Evolutionary conservation across 768 basidiomycete species (phyloP), one percentile per base, ranked within the genome.

Genomic region (Lactarius psammicola): DNA sequence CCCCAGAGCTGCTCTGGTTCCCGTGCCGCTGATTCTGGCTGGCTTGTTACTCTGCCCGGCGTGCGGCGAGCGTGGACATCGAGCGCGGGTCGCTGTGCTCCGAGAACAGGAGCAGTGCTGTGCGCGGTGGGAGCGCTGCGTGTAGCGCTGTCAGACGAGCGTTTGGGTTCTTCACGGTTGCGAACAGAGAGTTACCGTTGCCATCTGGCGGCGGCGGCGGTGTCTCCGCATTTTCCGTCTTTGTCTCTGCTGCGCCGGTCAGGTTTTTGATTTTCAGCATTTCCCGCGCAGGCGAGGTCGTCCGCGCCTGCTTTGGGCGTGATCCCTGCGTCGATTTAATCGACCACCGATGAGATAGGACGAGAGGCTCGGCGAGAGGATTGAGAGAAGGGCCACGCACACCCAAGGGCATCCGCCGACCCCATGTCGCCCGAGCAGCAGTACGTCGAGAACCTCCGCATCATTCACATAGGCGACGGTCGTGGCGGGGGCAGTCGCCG

Each of bases 41-140:
- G 28, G 59, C 44, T 34, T 57, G 55, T 23, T 51, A 61, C 61
- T 59, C 23, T 26, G 60, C 61, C 11, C 56, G 56, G 9, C 49
- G 26, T 0, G 26, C 23, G 8, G 60, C 38, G n/a, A 98, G 77
- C 30, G 80, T 75, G 3, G 88, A 80, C 92, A 96, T 94, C 6
- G 75, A 78, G 0, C 92, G 85, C 0, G 95, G 95, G 74, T 97
- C 92, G 0, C 87, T 87, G 72, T 97, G 93, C 1, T 95, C 94
- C 0, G 89, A 92, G 73, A 97, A 87, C 44, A 98, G 79, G 60
- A 98, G 77, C 30, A 98, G 75, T 0, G 94, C 94, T 0, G 94
- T 93, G 26, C 88, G 85, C 2, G 87, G 74, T 0, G 94, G 94
- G 0, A 98, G 82, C 0, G 86, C 74, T 0, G 81, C 78, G 72